Evolutionary conservation across 768 basidiomycete genomes (phyloP).

Genomic region (Dioszegia aurantiaca): DNA sequence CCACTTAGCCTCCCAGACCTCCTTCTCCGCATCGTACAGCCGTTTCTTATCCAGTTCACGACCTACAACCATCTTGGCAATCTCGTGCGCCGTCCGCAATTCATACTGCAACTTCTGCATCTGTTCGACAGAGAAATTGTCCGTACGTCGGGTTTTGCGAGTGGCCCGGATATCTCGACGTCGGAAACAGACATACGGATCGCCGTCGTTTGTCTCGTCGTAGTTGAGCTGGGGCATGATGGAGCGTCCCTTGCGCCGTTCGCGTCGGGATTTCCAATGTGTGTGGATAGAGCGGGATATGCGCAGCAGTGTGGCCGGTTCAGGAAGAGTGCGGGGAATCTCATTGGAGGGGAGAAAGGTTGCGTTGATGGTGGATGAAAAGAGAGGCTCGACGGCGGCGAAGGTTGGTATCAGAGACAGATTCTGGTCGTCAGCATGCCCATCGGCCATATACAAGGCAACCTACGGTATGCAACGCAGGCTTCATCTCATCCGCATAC

Average conservation of each 20-base stretch:
- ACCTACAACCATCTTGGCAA: slow-evolving; percentile 65
- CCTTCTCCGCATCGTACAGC: slow-evolving; percentile 59
- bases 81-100: slow-evolving; percentile 66
- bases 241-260: slow-evolving; percentile 73
- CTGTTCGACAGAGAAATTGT: slow-evolving; percentile 84
- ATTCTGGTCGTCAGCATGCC: slow-evolving; percentile 27
- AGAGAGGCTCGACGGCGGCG: slow-evolving; percentile 60
- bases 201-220: slow-evolving; percentile 83
- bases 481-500: slow-evolving; percentile 80
- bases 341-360: slow-evolving; percentile 68
- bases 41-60: slow-evolving; percentile 78
- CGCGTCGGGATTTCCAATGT: slow-evolving; percentile 82
- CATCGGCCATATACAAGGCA: too few species aligned
- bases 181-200: slow-evolving; percentile 96
- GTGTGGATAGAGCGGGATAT: slow-evolving; percentile 74
- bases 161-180: slow-evolving; percentile 89
- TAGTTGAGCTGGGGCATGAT: slow-evolving; percentile 85
- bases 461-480: slow-evolving; percentile 84
- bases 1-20: slow-evolving; percentile 75
- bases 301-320: slow-evolving; percentile 62
- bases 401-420: slow-evolving; percentile 50
- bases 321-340: slow-evolving; percentile 68
- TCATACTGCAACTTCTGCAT: slow-evolving; percentile 76
- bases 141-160: slow-evolving; percentile 88
- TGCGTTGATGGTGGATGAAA: slow-evolving; percentile 62